Conservation (phyloP, 2,329 filamentous ascomycete species). For the Apiospora arundinis region DNA sequence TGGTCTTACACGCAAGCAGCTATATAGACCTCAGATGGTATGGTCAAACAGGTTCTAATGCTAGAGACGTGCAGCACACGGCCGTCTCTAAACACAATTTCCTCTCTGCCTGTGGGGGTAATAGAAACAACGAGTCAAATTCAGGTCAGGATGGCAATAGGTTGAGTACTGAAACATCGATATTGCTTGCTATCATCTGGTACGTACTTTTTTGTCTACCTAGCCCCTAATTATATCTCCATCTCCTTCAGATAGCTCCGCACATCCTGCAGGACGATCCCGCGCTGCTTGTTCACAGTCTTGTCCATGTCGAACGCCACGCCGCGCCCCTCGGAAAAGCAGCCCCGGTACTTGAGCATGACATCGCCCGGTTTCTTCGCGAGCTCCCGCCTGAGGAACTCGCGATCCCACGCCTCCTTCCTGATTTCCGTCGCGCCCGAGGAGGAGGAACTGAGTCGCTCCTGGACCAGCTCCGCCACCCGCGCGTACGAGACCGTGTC, state of each 20-base stretch:
- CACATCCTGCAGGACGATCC: constrained; percentile 47
- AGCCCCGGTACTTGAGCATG: constrained; percentile 59
- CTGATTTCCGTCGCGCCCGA: constrained; percentile 41
- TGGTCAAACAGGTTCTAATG: too few relatives aligned
- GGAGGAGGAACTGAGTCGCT: constrained; percentile 43
- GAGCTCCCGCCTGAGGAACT: constrained; percentile 49
- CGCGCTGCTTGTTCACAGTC: constrained; percentile 54
- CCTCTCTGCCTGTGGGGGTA: too few relatives aligned
- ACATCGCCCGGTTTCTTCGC: constrained; percentile 50
- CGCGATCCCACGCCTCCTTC: constrained; percentile 51
- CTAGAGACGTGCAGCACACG: too few relatives aligned
- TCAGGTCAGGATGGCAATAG: too few relatives aligned
- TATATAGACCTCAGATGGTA: too few relatives aligned
- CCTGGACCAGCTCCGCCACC: constrained; percentile 55
- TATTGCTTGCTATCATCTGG: too few relatives aligned
- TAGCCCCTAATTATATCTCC: constrained; percentile 8
- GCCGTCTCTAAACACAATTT: too few relatives aligned
- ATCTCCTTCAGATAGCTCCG: constrained; percentile 43
- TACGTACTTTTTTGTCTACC: too few relatives aligned
- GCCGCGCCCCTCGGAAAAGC: constrained; percentile 58
- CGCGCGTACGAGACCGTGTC: constrained; percentile 59
- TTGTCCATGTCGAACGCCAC: constrained; percentile 56
- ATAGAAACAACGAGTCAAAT: too few relatives aligned
- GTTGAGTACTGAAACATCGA: too few relatives aligned
- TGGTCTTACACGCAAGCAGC: too few relatives aligned